Evolutionary conservation across 2,329 filamentous ascomycete species (phyloP).

Genomic region (Aureobasidium sp.): DNA sequence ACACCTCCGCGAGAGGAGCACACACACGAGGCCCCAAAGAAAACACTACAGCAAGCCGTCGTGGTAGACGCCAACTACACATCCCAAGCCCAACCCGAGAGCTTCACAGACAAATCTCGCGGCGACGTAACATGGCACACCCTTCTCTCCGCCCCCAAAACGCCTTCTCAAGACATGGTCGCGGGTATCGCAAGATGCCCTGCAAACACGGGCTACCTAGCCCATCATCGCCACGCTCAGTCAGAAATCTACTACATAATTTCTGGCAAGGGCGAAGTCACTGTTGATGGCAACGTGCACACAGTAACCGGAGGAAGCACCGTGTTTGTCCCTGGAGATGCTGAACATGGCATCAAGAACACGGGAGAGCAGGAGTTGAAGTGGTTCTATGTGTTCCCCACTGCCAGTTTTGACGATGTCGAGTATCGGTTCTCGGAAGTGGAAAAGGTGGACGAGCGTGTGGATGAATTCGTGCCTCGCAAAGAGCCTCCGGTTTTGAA

Average conservation of each 20-base stretch:
- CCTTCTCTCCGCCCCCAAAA: slow-evolving; percentile 26
- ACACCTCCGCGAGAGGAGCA: background rate
- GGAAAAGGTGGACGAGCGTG: background rate
- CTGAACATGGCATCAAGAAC: slow-evolving; percentile 32
- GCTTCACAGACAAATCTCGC: background rate
- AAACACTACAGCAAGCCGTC: background rate
- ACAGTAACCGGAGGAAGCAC: slow-evolving; percentile 27
- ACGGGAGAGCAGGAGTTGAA: slow-evolving; percentile 1
- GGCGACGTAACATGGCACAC: slow-evolving; percentile 32
- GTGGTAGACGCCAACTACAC: background rate
- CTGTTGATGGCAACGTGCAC: slow-evolving; percentile 30
- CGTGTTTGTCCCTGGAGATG: slow-evolving; percentile 36
- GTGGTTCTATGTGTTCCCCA: slow-evolving; percentile 15
- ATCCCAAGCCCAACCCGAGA: background rate
- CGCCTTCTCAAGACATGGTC: slow-evolving; percentile 25
- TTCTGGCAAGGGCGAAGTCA: slow-evolving; percentile 29
- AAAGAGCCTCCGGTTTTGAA: background rate
- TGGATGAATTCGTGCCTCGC: background rate
- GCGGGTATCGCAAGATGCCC: slow-evolving; percentile 32
- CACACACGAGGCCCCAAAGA: too few relatives aligned
- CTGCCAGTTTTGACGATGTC: slow-evolving; percentile 11
- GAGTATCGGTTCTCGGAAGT: slow-evolving; percentile 12
- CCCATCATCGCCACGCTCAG: slow-evolving; percentile 33
- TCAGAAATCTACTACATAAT: slow-evolving; percentile 38
- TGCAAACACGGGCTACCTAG: slow-evolving; percentile 27